A percentile compares a stretch with the other conserved stretches of the same genome.
Evolutionary conservation across 345 rosid genomes (phyloP).

Genomic region (Populus deltoides): DNA sequence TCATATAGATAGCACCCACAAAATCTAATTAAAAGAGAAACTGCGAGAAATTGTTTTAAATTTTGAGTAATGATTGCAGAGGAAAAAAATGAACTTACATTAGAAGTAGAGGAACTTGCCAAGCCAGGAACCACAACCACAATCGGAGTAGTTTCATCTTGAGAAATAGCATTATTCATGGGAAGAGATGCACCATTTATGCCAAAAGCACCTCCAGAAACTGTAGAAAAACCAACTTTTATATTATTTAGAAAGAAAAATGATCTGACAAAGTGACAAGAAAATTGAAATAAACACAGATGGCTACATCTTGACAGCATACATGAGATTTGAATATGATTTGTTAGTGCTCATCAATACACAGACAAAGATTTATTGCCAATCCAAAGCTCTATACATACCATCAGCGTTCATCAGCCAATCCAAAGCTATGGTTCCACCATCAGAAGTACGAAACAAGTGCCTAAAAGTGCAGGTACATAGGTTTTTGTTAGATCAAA

Average conservation of each 20-base stretch:
- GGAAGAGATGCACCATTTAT: neutral
- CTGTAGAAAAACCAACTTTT: slow-evolving; percentile 22
- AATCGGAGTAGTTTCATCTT: slow-evolving; percentile 54
- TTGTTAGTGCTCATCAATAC: neutral
- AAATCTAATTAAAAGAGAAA: neutral
- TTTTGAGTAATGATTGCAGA: neutral
- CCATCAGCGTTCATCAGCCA: slow-evolving; percentile 71
- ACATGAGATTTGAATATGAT: neutral
- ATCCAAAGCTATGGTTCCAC: slow-evolving; percentile 86
- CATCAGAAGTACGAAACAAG: slow-evolving; percentile 70
- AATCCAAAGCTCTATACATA: slow-evolving; percentile 14
- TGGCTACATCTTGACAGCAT: neutral
- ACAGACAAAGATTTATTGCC: neutral
- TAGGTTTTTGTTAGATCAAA: neutral
- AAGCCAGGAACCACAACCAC: slow-evolving; percentile 68
- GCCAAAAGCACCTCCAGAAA: slow-evolving; percentile 24
- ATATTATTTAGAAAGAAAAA: neutral
- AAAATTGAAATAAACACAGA: neutral
- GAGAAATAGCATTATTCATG: slow-evolving; percentile 24
- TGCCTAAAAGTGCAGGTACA: slow-evolving; percentile 41
- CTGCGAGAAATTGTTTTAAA: neutral
- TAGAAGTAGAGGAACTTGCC: slow-evolving; percentile 63
- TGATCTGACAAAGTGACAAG: neutral
- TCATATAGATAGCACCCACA: neutral
- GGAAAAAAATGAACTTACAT: slow-evolving; percentile 36